Evolutionary conservation across 192 early-diverging fungal species (phyloP), one percentile per base, ranked within the genome.

Genomic region (Paraglomus brasilianum): DNA sequence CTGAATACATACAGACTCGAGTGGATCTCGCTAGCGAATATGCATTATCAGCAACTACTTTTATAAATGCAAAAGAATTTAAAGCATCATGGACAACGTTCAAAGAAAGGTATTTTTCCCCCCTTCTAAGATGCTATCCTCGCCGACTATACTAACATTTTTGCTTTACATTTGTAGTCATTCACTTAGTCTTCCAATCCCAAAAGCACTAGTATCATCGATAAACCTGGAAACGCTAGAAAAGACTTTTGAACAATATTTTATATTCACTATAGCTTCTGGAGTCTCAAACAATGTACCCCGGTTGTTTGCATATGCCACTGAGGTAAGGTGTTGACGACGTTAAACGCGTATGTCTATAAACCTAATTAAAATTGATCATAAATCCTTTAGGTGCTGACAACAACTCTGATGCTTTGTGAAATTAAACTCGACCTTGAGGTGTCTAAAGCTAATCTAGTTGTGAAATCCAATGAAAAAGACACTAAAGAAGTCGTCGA

Each of bases 201-300:
- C 48, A n/a, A 17, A 15, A 40, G 13, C 19, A 5, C 40, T 38
- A 8, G 21, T n/a, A 38, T 40, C 7, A 17, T 39, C 24, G 13
- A 41, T 51, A 11, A 50, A 22, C 1, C 15, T 47, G 19, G 62
- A 66, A 41, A 49, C 39, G 1, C 17, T 66, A 50, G 64, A 66
- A 66, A 5, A 13, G n/a, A 38, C 44, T 7, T 51, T 66, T 51
- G 47, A 66, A 49, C 30, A 66, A 19, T 19, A 39, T 40, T 43
- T 41, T 19, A 51, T 48, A n/a, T 38, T 50, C 13, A 66, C 22
- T 49, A 62, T 62, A 24, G 60, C 60, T 10, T 62, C 60, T 15
- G 60, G 60, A 62, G 36, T 14, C 30, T 21, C 17, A 6, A 24
- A 24, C 0, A 11, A 62, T 62, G 40, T 13, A 24, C 36, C 24